Base-by-base conservation (phyloP, 306 rosid genomes). In the Cicer yamashitae region DNA sequence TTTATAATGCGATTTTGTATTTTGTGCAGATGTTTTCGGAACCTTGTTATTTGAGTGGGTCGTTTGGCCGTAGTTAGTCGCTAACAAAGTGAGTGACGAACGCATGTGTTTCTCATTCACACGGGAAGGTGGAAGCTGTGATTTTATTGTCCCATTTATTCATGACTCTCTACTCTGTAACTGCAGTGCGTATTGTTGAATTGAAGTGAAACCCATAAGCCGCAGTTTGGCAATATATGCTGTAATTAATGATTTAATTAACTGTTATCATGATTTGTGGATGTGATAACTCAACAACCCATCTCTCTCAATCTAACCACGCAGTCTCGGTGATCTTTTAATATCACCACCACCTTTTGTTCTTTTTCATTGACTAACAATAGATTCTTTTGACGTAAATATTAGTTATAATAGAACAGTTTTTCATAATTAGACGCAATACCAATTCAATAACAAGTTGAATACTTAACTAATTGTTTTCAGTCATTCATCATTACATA, bases 181-280 rank as follows among this genome's bases (percentile, higher is more conserved):
- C 10, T 13, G 45, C 37, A 60, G 67, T 37, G 15, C 30, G 44
- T 53, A 56, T 65, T 57, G 58, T 45, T 7, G 20, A 3, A 30
- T 61, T 60, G 46, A 43, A 73, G 9, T 64, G 72, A 74, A 52
- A 67, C 57, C 57, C 77, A 53, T 39, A 37, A 47, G 69, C 70
- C 56, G 72, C 80, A 17, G 83, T 66, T 81, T 81, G 45, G 65
- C 78, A n/a, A 82, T 78, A 72, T 77, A 53, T 74, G 79, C 82
- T 86, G 96, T 90, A 90, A 84, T 86, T 86, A 81, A 6, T 80
- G 39, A 9, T 47, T 59, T 47, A 44, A 44, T 66, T 50, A 63
- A 53, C 71, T 73, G 77, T 50, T 76, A 58, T 43, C 84, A 43
- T 43, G 41, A 65, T 67, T 75, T 57, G 60, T 38, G 41, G 78